Percentiles rank a stretch among this genome's conserved stretches.
These are phyloP conservation scores for Kalmanozyma brasiliensis DNA, from an alignment of 1,284 basidiomycete genomes.

Conservation along the genomic window DNA sequence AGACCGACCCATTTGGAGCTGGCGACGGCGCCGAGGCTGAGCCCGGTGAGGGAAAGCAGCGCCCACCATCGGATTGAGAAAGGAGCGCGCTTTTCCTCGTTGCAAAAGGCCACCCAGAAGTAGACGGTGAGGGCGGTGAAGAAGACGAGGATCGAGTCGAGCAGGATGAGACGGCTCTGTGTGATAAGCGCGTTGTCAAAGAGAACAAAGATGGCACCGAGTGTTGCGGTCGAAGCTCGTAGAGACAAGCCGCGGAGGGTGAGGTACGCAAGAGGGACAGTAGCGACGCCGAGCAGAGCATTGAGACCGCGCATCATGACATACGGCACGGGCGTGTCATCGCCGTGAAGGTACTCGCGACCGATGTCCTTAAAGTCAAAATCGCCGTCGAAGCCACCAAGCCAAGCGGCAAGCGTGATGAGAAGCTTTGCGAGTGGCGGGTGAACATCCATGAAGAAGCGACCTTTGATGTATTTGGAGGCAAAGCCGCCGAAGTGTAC, in stretches of 20 bases:
- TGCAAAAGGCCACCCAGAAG: constrained; percentile 88
- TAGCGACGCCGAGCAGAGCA: constrained; percentile 86
- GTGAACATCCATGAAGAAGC: constrained; percentile 94
- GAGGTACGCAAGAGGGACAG: constrained; percentile 90
- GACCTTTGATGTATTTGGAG: constrained; percentile 84
- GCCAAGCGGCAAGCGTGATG: constrained; percentile 87
- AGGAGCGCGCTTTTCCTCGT: constrained; percentile 79
- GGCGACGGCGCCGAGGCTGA: constrained; percentile 88
- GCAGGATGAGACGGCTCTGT: constrained; percentile 94
- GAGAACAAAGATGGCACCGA: constrained; percentile 88
- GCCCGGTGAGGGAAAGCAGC: constrained; percentile 87
- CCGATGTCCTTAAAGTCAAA: constrained; percentile 98
- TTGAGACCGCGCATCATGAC: constrained; percentile 94
- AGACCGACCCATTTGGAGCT: constrained; percentile 99
- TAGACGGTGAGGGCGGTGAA: constrained; percentile 92
- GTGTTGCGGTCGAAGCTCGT: constrained; percentile 81
- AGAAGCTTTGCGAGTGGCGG: constrained; percentile 95
- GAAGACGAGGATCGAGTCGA: constrained; percentile 96
- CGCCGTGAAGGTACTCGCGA: constrained; percentile 64
- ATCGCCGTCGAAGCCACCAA: constrained; percentile 90
- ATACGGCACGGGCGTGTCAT: constrained; percentile 79
- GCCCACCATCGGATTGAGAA: constrained; percentile 92
- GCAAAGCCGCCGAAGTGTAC: constrained; percentile 73
- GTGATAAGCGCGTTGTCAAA: constrained; percentile 97
- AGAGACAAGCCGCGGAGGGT: constrained; percentile 92